Evolutionary conservation across 768 basidiomycete species (phyloP), one percentile per base, ranked within the genome.

Genomic region (Pisolithus marmoratus): DNA sequence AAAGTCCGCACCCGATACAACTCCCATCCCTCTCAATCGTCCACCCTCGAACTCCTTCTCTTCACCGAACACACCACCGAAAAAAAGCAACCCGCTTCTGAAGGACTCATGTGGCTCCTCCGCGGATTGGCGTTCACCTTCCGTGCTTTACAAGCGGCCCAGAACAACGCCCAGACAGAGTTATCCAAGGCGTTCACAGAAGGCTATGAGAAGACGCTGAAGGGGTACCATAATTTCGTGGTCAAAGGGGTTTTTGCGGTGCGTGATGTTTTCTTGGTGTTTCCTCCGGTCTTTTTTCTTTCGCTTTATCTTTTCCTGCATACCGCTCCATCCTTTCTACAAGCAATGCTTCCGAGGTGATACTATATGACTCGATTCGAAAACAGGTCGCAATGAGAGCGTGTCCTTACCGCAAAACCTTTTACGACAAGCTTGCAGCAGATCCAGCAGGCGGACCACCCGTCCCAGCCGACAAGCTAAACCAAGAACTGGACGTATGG

Each of bases 81-180:
- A 71, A 91, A 94, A 79, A 93, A 93, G 70, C 79, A 82, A 15
- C 78, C 81, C 1, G 92, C 95, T 2, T 96, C 94, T 0, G 87
- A 94, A 63, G 94, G 92, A 15, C 78, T 97, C 50, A 72, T 97
- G 70, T 99, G 96, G 96, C 80, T 99, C 46, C 78, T 94, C 45
- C 84, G 94, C 27, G 96, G 93, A 3, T 80, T 94, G 48, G 80
- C 82, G 26, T 99, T 99, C 75, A 99, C 95, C 31, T 83, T 85
- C 70, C 75, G 80, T 51, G 88, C 88, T 1, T 80, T 99, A 23
- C 78, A 87, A 56, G 72, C 77, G 42, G 80, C 85, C 0, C 87
- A 92, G 60, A 75, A 72, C 4, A 79, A 94, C 68, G 73, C 80
- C 42, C 63, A 64, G 2, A 50, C 41, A 12, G 77, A 81, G 51